Conservation (phyloP, 257 asterid genomes). For the Fraxinus pennsylvanica region DNA sequence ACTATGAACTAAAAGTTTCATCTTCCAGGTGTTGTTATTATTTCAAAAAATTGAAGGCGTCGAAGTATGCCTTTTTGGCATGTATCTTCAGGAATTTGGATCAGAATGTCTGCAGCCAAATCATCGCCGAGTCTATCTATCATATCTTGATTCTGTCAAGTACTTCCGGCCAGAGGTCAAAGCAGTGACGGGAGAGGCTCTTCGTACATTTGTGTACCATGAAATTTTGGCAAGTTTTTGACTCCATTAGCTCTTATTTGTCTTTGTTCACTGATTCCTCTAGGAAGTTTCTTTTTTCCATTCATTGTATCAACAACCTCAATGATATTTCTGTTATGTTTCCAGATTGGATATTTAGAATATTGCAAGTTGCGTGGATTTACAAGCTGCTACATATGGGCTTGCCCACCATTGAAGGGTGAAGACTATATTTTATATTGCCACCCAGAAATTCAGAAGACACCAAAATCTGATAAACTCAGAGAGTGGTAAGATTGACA, state of each 20-base stretch:
- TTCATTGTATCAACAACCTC: slow-evolving; percentile 13
- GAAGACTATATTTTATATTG: slow-evolving; percentile 97
- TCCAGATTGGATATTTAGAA: slow-evolving; percentile 92
- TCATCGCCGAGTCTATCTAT: slow-evolving; percentile 97
- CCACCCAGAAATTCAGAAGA: slow-evolving; percentile 99
- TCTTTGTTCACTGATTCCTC: slow-evolving; percentile 17
- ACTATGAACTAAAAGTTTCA: slow-evolving; percentile 27
- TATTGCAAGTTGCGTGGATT: slow-evolving; percentile 95
- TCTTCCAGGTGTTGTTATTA: slow-evolving; percentile 75
- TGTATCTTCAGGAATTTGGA: slow-evolving; percentile 99
- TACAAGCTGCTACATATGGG: slow-evolving; percentile 98
- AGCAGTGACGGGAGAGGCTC: slow-evolving; percentile 96
- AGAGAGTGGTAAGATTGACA: slow-evolving; percentile 80
- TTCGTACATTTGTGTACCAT: slow-evolving; percentile 94
- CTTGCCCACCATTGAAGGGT: slow-evolving; percentile 97
- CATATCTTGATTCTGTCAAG: slow-evolving; percentile 96
- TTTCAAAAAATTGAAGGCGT: slow-evolving; percentile 98
- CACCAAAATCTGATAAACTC: slow-evolving; percentile 97
- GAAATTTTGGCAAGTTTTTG: slow-evolving; percentile 80
- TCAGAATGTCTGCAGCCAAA: slow-evolving; percentile 95
- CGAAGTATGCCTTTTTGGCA: slow-evolving; percentile 97
- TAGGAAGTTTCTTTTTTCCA: slow-evolving; percentile 1
- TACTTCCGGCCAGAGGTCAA: slow-evolving; percentile 95
- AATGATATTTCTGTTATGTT: slow-evolving; percentile 22
- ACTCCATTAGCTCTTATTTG: slow-evolving; percentile 19